These are phyloP conservation scores for Annona cherimola DNA, from an alignment of 164 flowering plant species.

Conservation along the genomic window DNA sequence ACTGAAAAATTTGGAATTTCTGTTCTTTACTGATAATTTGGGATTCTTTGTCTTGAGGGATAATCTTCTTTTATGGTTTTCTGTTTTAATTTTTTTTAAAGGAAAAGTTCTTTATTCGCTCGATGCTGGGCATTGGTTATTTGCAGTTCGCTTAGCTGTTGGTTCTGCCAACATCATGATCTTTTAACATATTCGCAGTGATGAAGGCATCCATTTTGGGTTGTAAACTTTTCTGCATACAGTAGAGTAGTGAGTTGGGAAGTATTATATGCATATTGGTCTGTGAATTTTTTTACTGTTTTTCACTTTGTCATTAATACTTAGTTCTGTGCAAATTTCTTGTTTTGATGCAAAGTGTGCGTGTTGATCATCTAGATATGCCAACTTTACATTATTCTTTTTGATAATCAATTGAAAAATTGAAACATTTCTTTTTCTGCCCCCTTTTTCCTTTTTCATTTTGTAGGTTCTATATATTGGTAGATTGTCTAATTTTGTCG, in stretches of 20 bases:
- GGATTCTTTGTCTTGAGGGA: too few species aligned
- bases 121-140: not conserved
- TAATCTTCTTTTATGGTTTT: too few species aligned
- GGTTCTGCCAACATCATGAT: not conserved
- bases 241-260: not conserved
- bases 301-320: not conserved
- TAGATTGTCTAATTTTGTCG: constrained; percentile 8
- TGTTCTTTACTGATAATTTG: too few species aligned
- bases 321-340: not conserved
- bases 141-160: not conserved
- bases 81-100: too few species aligned
- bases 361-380: not conserved
- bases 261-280: too few species aligned
- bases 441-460: not conserved
- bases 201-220: not conserved
- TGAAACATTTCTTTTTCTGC: not conserved
- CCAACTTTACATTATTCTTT: not conserved
- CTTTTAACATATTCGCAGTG: not conserved
- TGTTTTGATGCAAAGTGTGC: not conserved
- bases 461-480: constrained; percentile 16
- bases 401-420: not conserved
- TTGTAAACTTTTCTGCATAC: not conserved
- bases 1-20: too few species aligned
- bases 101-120: too few species aligned
- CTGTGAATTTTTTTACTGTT: too few species aligned